Evolutionary conservation across 352 stramenopile species (phyloP).

Genomic region (Paralagenidium karlingii): DNA sequence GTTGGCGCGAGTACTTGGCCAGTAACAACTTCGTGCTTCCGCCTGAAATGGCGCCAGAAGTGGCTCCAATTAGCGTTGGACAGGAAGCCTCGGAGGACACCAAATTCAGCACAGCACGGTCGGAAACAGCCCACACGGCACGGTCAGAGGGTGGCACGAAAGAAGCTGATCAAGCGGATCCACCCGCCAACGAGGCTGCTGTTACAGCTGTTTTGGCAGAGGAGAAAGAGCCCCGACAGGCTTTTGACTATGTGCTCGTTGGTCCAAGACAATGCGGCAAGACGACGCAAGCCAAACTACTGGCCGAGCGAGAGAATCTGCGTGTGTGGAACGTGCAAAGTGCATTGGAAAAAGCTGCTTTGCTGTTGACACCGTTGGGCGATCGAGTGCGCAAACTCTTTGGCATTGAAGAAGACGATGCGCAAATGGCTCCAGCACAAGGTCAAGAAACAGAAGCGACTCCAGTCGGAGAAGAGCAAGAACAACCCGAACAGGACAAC

Average conservation of each 20-base stretch:
- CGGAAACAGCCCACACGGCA: not conserved
- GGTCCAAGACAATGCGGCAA: constrained; percentile 68
- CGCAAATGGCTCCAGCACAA: too few species aligned
- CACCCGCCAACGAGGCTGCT: too few species aligned
- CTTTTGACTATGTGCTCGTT: constrained; percentile 70
- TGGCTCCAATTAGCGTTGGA: not conserved
- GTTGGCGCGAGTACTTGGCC: constrained; percentile 39
- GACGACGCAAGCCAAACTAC: constrained; percentile 54
- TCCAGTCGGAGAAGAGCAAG: constrained; percentile 6
- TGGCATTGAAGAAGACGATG: constrained; percentile 10
- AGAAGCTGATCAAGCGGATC: not conserved
- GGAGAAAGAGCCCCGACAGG: constrained; percentile 16
- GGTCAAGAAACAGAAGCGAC: not conserved
- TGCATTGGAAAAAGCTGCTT: constrained; percentile 28
- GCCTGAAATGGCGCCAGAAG: too few species aligned
- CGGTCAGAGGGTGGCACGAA: not conserved
- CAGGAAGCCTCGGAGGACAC: not conserved
- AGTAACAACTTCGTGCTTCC: constrained; percentile 20
- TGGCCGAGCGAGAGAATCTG: constrained; percentile 65
- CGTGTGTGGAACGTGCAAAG: constrained; percentile 61
- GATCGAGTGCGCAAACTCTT: constrained; percentile 18
- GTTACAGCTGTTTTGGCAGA: too few species aligned
- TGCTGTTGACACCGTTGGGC: constrained; percentile 23
- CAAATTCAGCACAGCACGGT: too few species aligned
- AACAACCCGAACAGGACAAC: constrained; percentile 9